Evolutionary conservation across 352 stramenopile species (phyloP), one percentile per base, ranked within the genome.

Genomic region (Globisporangium okanoganense): DNA sequence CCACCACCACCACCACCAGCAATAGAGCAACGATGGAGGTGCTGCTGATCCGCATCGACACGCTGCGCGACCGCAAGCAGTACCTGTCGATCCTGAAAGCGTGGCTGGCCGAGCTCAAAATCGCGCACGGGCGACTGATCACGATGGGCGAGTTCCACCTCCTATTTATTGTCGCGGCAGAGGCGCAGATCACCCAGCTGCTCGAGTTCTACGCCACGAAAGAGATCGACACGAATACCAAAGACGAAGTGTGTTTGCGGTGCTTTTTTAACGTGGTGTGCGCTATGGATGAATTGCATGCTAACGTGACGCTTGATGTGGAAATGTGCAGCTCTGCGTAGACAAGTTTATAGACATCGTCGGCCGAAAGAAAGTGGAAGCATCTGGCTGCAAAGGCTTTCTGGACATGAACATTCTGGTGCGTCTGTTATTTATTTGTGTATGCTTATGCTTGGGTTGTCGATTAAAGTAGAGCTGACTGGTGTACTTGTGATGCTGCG

Each of bases 371-470:
- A 50, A 53, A 4, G 75, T 90, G 51, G 43, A 70, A 1, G 58
- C 18, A 6, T 63, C 61, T 2, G 52, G 64, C 3, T 88, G 78
- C 72, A 90, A 84, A 44, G 81, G 80, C 0, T 91, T 94, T 45
- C 59, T 87, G 31, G 85, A 94, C 61, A 91, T 94, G 79, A 85
- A 91, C 56, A 70, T 92, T 27, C 61, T 94, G 73, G 83, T 91
- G 65, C 36, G 76, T 36, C 41, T 29, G 12, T 33, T 65, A 20
- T 12, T n/a, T 45, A 3, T 24, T 22, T 3, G n/a, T 54, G 14
- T 22, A 29, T 27, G 22, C 8, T 20, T 35, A 18, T 57, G 8
- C 27, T 25, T 47, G 14, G 13, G 10, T 12, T 24, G 13, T 6
- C 22, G 2, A 33, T 31, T 41, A 33, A n/a, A 7, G 2, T 20